Base-by-base conservation (phyloP, 2,329 filamentous ascomycete genomes). In the Fusarium keratoplasticum region DNA sequence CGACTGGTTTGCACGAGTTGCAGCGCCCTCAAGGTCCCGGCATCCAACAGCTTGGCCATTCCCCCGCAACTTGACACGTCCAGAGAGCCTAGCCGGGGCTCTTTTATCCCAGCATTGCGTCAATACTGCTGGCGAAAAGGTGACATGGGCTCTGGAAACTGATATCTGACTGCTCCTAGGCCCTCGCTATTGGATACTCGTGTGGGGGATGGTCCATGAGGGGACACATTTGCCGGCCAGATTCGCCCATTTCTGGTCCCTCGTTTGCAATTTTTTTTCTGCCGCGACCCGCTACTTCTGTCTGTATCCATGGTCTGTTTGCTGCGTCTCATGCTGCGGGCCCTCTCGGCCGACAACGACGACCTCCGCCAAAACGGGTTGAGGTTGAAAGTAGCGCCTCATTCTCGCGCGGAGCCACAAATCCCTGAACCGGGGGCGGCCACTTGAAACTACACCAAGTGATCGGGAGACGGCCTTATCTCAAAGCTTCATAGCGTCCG, bases 151-250 rank as follows among this genome's bases (percentile, higher is more conserved):
- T n/a, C n/a, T 61, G 66, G 60, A 78, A 78, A 75, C 69, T 78
- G 77, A 78, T 72, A 78, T 75, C 61, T 78, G 76, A 77, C 72
- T 62, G 59, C 35, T 66, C 60, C 40, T 66, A 63, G 65, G 58
- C 38, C 66, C 54, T 58, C 33, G 61, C 66, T 61, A 77, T 71
- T 78, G 70, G 74, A 64, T 62, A 63, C 57, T 61, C 50, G 66
- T 76, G 73, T 67, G 69, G 64, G 71, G 72, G 72, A 50, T 14
- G 54, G 25, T 47, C 44, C 57, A 55, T 70, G 71, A 60, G 64
- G 61, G 55, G 29, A 40, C 61, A 54, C 31, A 52, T 59, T 47
- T 65, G 50, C 54, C 27, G 62, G 61, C 73, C 57, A 61, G 61
- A 55, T 31, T 72, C 57, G 33, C 52, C 44, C 33, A 35, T 47